Base-by-base conservation (phyloP, 495 filamentous ascomycete species). In the Trichoderma parareesei region DNA sequence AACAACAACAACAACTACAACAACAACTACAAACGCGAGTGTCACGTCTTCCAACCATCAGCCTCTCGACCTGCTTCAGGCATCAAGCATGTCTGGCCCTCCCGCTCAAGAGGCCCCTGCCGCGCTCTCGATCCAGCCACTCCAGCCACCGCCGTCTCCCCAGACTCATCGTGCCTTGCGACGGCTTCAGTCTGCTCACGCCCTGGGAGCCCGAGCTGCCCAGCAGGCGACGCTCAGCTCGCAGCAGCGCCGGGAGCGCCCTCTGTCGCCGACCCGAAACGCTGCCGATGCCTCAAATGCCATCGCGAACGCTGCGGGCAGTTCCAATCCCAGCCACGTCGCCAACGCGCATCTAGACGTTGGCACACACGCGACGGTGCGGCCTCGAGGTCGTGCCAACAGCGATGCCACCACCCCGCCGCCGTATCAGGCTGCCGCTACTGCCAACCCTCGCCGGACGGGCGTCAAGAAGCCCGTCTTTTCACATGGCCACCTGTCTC, bases 341-440 rank as follows among this genome's bases (percentile, higher is more conserved):
- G 27, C 74, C 64, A 81, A 82, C 63, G 74, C 82, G 61, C 18
- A 8, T 49, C n/a, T 8, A 27, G 49, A 67, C 77, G 74, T 67
- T 65, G 79, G 76, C 66, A 75, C 74, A 64, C 80, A 81, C 64
- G 74, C 42, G 42, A 49, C 61, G 4, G 14, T 18, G n/a, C 33
- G 40, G 10, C 33, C 40, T 63, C 81, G 89, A 69, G 81, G 79
- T 55, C 82, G 90, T 71, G 88, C 89, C 5, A 93, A 91, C 72
- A 92, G 88, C 62, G 89, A 92, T 75, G 85, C 88, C 35, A 78
- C 78, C 14, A n/a, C 42, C 5, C 61, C 61, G 41, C 69, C 73
- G 4, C 20, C 77, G 14, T 70, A 76, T 11, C 75, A 76, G n/a
- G 68, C 72, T 57, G 67, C 62, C 43, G 66, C 75, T 66, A 68